Evolutionary conservation across 2,329 filamentous ascomycete species (phyloP).

Genomic region (Thielaviopsis populi): DNA sequence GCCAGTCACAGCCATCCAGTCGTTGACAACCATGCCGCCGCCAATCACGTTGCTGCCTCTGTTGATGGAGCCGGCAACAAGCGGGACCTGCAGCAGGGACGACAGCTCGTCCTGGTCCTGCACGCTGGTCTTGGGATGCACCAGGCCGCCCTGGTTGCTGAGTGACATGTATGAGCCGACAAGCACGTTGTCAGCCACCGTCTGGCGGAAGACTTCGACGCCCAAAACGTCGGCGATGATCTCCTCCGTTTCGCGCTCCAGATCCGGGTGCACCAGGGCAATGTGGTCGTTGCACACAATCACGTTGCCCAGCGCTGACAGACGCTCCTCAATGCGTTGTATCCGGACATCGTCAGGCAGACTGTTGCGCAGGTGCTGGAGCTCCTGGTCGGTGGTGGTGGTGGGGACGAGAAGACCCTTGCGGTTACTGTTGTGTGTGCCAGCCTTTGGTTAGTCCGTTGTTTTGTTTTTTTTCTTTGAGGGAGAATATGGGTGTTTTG

Average conservation of each 20-base stretch:
- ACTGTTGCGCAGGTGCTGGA: constrained; percentile 91
- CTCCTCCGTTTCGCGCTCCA: constrained; percentile 96
- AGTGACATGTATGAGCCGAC: constrained; percentile 94
- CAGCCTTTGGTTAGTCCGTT: neutral
- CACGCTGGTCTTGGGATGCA: constrained; percentile 92
- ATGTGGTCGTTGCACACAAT: constrained; percentile 96
- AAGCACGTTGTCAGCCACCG: constrained; percentile 90
- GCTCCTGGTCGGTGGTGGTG: constrained; percentile 91
- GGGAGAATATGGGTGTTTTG: neutral
- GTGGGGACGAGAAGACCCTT: constrained; percentile 94
- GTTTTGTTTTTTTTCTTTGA: neutral
- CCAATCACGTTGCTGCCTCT: constrained; percentile 89
- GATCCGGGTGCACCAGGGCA: constrained; percentile 85
- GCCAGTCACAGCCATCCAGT: constrained; percentile 89
- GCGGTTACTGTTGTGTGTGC: constrained; percentile 50
- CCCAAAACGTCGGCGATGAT: constrained; percentile 90
- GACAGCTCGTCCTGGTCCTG: constrained; percentile 97
- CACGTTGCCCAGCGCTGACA: constrained; percentile 91
- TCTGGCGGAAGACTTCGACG: constrained; percentile 84
- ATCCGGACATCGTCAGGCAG: constrained; percentile 86
- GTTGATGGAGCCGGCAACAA: constrained; percentile 90
- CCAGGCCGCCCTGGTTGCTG: constrained; percentile 89
- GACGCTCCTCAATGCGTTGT: constrained; percentile 90
- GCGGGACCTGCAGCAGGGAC: constrained; percentile 81
- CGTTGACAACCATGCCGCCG: constrained; percentile 90